phyloP scores from a whole-genome alignment of 306 rosid genomes.

The Morella rubra region DNA sequence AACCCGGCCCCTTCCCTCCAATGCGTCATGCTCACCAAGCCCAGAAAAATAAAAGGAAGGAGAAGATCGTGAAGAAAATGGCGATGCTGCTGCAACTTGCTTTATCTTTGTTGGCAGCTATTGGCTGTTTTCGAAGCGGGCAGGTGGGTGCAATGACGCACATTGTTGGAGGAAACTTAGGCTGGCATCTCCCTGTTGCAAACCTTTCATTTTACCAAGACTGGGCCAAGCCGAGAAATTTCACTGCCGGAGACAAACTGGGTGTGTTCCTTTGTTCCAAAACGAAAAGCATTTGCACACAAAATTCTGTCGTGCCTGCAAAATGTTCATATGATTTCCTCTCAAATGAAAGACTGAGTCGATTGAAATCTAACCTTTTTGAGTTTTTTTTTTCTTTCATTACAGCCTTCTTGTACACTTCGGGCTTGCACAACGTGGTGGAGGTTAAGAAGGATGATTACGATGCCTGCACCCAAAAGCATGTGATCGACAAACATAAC shows the following conservation, averaged over 20 bases:
- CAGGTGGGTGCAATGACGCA: slow-evolving; percentile 2
- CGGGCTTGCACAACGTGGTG: background rate
- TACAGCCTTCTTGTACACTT: slow-evolving; percentile 2
- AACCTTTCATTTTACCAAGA: background rate
- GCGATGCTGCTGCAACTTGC: background rate
- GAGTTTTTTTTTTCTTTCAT: too few relatives aligned
- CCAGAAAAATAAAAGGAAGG: background rate
- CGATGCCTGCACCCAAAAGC: background rate
- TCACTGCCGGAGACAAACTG: background rate
- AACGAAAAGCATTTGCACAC: background rate
- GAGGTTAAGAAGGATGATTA: slow-evolving; percentile 4
- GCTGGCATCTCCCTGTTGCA: background rate
- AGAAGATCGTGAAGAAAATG: background rate
- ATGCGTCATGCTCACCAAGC: background rate
- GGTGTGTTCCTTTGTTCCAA: background rate
- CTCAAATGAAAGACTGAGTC: too few relatives aligned
- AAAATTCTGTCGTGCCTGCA: too few relatives aligned
- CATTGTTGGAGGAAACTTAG: slow-evolving; percentile 5
- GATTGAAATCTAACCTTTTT: too few relatives aligned
- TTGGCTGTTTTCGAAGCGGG: background rate
- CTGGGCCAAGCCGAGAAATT: slow-evolving; percentile 2
- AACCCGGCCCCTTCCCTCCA: background rate
- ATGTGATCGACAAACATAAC: background rate
- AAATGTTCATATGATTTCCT: too few relatives aligned
- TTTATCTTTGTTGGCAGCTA: background rate